Conservation (phyloP, 176 grass and related monocot genomes). For the Melocanna baccifera region DNA sequence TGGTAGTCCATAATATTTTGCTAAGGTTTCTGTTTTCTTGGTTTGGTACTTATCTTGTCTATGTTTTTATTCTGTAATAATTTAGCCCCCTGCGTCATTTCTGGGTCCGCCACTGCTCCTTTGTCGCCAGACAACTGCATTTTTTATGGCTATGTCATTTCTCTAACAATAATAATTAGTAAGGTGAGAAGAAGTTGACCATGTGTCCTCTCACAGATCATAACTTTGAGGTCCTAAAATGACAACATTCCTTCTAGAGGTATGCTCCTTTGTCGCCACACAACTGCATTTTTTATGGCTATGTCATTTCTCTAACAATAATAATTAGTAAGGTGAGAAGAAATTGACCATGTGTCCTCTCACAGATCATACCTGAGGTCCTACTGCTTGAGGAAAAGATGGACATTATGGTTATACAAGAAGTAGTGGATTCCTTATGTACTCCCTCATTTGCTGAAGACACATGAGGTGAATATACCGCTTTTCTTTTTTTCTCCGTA, state of each 20-base stretch:
- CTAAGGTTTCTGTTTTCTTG: too few relatives aligned
- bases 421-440: not conserved
- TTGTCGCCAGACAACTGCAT: not conserved
- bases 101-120: too few relatives aligned
- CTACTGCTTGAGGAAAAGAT: constrained; percentile 2
- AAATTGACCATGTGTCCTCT: not conserved
- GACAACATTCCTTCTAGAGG: not conserved
- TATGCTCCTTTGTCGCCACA: not conserved
- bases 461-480: not conserved
- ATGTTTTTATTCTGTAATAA: too few relatives aligned
- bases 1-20: too few relatives aligned
- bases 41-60: too few relatives aligned
- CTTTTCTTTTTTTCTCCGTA: not conserved
- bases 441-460: not conserved
- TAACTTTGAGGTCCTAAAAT: not conserved
- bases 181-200: not conserved
- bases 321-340: not conserved
- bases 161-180: not conserved
- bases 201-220: too few relatives aligned
- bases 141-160: not conserved
- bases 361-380: not conserved
- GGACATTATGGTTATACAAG: not conserved
- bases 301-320: not conserved
- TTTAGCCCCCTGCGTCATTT: too few relatives aligned
- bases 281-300: not conserved